Conservation (phyloP, 495 filamentous ascomycete species). For the Alectoria sarmentosa region DNA sequence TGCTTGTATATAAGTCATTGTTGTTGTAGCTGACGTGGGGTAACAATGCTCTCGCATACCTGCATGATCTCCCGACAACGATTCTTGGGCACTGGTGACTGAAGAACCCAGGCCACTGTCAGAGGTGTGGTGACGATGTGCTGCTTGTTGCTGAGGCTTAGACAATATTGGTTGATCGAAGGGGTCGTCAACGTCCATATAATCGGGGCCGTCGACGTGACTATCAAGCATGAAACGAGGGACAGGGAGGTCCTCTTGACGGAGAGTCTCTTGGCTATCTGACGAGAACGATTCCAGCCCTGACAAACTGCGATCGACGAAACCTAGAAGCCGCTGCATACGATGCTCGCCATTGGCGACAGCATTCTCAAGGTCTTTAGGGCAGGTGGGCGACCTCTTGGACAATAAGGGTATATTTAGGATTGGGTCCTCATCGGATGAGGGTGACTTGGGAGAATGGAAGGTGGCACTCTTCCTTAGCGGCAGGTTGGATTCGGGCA, state of each 20-base stretch:
- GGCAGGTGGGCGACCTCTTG: constrained; percentile 44
- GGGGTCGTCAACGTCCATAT: constrained; percentile 27
- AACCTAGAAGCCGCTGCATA: constrained; percentile 40
- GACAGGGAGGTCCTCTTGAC: constrained; percentile 32
- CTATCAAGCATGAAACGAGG: constrained; percentile 26
- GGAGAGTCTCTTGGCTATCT: constrained; percentile 26
- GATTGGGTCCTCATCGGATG: constrained; percentile 39
- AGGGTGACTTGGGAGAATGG: constrained; percentile 39
- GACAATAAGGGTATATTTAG: constrained; percentile 41
- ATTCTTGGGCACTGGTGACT: constrained; percentile 35
- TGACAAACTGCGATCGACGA: constrained; percentile 37
- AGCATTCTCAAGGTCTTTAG: constrained; percentile 36
- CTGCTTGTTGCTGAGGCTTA: constrained; percentile 13
- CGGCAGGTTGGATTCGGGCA: constrained; percentile 21
- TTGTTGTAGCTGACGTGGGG: constrained; percentile 7
- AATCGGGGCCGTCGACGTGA: constrained; percentile 16
- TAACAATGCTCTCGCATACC: constrained; percentile 22
- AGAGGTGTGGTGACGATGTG: constrained; percentile 36
- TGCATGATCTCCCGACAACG: constrained; percentile 19
- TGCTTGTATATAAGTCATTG: constrained; percentile 19
- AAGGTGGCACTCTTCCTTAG: constrained; percentile 49
- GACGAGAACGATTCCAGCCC: constrained; percentile 28
- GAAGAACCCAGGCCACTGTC: constrained; percentile 55
- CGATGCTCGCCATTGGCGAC: constrained; percentile 43
- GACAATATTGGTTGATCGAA: constrained; percentile 21